Evolutionary conservation across 768 basidiomycete species (phyloP).

Genomic region (Russula ochroleuca): DNA sequence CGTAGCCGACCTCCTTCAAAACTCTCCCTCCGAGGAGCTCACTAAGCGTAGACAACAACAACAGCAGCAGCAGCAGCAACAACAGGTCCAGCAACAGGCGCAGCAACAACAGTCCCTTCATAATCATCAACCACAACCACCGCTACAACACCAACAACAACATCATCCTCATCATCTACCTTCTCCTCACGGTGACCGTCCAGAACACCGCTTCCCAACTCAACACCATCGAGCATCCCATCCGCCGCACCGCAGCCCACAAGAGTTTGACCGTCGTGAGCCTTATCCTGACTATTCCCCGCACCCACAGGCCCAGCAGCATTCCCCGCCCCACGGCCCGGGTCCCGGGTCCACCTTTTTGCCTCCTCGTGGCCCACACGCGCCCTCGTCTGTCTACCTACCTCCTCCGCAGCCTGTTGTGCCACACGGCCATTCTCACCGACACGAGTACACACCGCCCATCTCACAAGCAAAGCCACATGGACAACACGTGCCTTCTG

Average conservation of each 20-base stretch:
- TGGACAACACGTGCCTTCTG: constrained; percentile 14
- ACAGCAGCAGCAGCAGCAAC: constrained; percentile 31
- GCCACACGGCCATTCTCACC: constrained; percentile 27
- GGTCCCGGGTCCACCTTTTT: constrained; percentile 18
- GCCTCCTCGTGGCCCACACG: constrained; percentile 29
- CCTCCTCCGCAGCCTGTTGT: constrained; percentile 24
- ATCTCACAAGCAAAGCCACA: constrained; percentile 22
- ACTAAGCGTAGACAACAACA: constrained; percentile 33
- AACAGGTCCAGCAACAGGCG: constrained; percentile 25
- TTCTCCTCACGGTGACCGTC: constrained; percentile 30
- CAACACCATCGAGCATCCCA: constrained; percentile 27
- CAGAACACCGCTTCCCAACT: constrained; percentile 27
- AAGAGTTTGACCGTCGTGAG: constrained; percentile 25
- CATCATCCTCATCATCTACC: constrained; percentile 31
- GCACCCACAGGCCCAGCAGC: constrained; percentile 24
- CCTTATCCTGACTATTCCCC: constrained; percentile 22
- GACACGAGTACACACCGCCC: constrained; percentile 29
- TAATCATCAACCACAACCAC: constrained; percentile 33
- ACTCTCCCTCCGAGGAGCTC: constrained; percentile 60
- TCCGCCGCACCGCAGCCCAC: constrained; percentile 25
- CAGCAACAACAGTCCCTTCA: constrained; percentile 28
- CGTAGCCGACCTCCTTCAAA: constrained; percentile 63
- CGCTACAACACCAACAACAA: constrained; percentile 31
- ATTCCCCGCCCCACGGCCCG: constrained; percentile 15
- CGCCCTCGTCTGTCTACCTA: constrained; percentile 23